phyloP scores from a whole-genome alignment of 2,329 filamentous ascomycete genomes.

The Knoxdaviesia proteae region DNA sequence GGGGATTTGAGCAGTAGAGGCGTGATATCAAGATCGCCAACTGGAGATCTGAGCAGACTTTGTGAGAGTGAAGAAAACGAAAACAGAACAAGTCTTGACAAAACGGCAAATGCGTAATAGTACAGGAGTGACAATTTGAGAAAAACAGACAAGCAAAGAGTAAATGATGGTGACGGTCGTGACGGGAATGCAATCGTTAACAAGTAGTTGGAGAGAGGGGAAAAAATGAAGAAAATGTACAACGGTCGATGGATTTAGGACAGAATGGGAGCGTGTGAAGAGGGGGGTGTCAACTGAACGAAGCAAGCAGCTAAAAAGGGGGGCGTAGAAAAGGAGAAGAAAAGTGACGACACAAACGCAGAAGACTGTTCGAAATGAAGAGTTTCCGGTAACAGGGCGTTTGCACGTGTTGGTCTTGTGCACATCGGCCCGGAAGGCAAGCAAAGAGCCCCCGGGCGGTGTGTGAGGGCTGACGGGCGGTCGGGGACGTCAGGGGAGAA shows the following conservation, averaged over 20 bases:
- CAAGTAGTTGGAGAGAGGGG: neutral
- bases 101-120: neutral
- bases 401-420: too few relatives aligned
- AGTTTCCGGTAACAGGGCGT: neutral
- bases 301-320: neutral
- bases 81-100: neutral
- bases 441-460: too few relatives aligned
- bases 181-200: neutral
- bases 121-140: neutral
- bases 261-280: neutral
- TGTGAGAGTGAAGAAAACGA: neutral
- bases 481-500: too few relatives aligned
- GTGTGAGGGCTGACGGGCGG: too few relatives aligned
- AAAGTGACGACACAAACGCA: neutral
- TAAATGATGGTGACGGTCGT: neutral
- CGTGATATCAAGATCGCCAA: neutral
- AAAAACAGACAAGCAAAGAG: neutral
- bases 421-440: too few relatives aligned
- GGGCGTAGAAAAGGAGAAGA: neutral
- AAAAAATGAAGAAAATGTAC: neutral
- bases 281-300: neutral
- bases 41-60: neutral
- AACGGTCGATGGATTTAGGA: neutral
- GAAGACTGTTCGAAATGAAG: neutral
- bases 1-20: neutral